Percentiles rank a stretch among this genome's conserved stretches.
Evolutionary conservation across 2,329 filamentous ascomycete species (phyloP).

Genomic region (Ophiostoma quercus): DNA sequence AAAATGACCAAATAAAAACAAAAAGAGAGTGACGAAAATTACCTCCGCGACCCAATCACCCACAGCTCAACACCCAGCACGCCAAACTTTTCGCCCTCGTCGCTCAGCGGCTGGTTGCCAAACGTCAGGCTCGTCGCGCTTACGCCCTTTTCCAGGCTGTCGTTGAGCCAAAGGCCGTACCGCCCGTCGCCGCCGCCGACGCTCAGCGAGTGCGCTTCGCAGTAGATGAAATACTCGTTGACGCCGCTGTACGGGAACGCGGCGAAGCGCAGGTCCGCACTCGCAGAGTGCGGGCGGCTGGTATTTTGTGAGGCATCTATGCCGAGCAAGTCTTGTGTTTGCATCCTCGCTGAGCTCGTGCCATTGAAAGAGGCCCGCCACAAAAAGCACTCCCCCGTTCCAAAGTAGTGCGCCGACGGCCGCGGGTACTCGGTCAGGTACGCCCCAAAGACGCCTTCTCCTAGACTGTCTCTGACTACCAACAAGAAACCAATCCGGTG

Average conservation of each 20-base stretch:
- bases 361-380: constrained; percentile 64
- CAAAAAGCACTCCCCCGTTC: constrained; percentile 92
- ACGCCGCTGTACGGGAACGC: constrained; percentile 93
- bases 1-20: too few species aligned
- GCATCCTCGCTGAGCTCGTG: background rate
- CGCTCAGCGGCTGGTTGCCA: constrained; percentile 88
- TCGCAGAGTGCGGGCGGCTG: constrained; percentile 32
- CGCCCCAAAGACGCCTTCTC: constrained; percentile 79
- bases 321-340: background rate
- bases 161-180: constrained; percentile 91
- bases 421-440: constrained; percentile 88
- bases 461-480: constrained; percentile 71
- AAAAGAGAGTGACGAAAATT: too few species aligned
- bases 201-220: constrained; percentile 77
- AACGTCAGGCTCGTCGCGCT: constrained; percentile 85
- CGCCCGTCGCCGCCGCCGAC: constrained; percentile 84
- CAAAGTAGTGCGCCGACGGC: constrained; percentile 79
- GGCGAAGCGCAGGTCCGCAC: constrained; percentile 68
- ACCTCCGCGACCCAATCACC: constrained; percentile 61
- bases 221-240: constrained; percentile 96
- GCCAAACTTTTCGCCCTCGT: constrained; percentile 87
- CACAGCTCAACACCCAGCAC: constrained; percentile 88
- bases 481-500: constrained; percentile 82
- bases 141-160: constrained; percentile 75
- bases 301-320: too few species aligned